Percentiles rank a stretch among this genome's conserved stretches.
Evolutionary conservation across 2,329 filamentous ascomycete genomes (phyloP).

Genomic region (Penicillium polonicum): DNA sequence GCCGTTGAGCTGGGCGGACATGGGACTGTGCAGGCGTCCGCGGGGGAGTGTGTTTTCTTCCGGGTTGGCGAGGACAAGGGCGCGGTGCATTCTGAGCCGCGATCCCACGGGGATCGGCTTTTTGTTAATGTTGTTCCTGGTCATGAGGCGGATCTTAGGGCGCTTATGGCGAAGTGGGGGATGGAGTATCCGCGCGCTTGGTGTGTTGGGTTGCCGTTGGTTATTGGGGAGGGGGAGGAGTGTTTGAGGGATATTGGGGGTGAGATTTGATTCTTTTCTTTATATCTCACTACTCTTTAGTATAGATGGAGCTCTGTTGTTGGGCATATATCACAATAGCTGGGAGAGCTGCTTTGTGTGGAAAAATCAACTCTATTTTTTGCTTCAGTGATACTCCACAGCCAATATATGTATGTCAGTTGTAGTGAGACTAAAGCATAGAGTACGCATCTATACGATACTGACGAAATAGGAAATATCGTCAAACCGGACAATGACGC

Average conservation of each 20-base stretch:
- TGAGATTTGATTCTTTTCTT: conserved; percentile 1
- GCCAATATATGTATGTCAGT: background rate
- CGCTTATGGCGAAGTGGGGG: conserved; percentile 34
- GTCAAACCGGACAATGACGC: background rate
- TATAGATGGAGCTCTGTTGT: background rate
- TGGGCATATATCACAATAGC: background rate
- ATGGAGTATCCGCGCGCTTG: conserved; percentile 30
- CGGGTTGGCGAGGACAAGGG: conserved; percentile 44
- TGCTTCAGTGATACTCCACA: background rate
- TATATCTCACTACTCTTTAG: background rate
- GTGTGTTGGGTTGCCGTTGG: conserved; percentile 22
- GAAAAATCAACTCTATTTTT: background rate
- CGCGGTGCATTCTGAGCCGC: conserved; percentile 30
- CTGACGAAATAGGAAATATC: background rate
- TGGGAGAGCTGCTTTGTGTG: background rate
- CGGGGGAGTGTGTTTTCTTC: conserved; percentile 45
- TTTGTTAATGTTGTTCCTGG: conserved; percentile 42
- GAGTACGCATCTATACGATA: background rate
- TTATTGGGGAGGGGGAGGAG: conserved; percentile 9
- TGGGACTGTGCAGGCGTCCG: conserved; percentile 13
- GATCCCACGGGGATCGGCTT: conserved; percentile 30
- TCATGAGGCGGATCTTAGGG: conserved; percentile 29
- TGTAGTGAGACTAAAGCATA: background rate
- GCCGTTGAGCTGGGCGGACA: background rate
- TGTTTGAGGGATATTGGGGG: conserved; percentile 16